These are phyloP conservation scores for Aethionema arabicum DNA, from an alignment of 345 rosid species.

Conservation along the genomic window DNA sequence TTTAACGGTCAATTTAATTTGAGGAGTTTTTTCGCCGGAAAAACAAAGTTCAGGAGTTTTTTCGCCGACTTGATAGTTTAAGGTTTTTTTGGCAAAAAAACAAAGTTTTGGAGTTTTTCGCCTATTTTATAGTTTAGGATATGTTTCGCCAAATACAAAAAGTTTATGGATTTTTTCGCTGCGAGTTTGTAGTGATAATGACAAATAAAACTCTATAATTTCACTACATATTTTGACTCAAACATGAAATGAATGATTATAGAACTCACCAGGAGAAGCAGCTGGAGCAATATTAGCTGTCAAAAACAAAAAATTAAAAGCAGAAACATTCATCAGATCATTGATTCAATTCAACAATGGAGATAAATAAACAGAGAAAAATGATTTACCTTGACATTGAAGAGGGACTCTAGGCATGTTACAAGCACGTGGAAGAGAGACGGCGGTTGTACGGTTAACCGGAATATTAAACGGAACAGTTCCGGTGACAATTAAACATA, in stretches of 20 bases:
- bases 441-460: slow-evolving; percentile 68
- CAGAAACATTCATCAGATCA: neutral
- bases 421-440: slow-evolving; percentile 83
- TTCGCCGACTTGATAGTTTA: no score
- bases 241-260: neutral
- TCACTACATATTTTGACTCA: no score
- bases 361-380: neutral
- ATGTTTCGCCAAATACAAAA: no score
- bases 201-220: no score
- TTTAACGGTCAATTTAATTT: no score
- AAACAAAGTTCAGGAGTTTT: no score
- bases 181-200: no score
- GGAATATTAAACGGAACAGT: slow-evolving; percentile 69
- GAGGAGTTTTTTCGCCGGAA: no score
- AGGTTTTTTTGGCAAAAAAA: no score
- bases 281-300: slow-evolving; percentile 56
- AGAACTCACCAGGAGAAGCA: slow-evolving; percentile 70
- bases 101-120: no score
- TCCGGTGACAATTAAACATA: slow-evolving; percentile 67
- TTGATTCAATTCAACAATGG: neutral
- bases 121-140: no score
- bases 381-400: slow-evolving; percentile 59
- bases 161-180: no score
- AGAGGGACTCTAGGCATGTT: slow-evolving; percentile 79
- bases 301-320: neutral